Conservation (phyloP, 352 stramenopile genomes). For the Pythium diclinum region DNA sequence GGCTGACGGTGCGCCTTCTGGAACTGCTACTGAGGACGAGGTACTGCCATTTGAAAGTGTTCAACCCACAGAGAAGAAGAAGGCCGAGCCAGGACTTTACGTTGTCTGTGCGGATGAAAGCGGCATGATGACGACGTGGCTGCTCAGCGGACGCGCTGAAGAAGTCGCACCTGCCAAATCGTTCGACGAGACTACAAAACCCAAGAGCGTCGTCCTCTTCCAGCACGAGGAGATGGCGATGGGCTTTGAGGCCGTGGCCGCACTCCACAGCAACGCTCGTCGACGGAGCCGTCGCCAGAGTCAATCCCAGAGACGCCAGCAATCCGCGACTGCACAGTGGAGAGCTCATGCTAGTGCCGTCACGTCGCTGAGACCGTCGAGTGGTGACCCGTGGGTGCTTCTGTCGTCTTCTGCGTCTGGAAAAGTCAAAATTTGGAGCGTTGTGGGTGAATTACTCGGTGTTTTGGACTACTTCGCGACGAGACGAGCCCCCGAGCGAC, state of each 20-base stretch:
- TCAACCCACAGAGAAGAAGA: not conserved
- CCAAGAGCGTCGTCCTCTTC: conserved; percentile 27
- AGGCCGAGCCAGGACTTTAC: conserved; percentile 4
- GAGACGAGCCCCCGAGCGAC: conserved; percentile 39
- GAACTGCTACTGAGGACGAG: not conserved
- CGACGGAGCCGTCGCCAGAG: not conserved
- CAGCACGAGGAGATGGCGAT: conserved; percentile 60
- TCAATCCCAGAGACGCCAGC: not conserved
- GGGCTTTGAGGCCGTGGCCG: conserved; percentile 46
- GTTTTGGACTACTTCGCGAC: conserved; percentile 70
- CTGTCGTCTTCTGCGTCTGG: conserved; percentile 49
- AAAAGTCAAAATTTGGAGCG: conserved; percentile 60
- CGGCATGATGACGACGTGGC: conserved; percentile 19
- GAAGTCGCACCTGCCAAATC: not conserved
- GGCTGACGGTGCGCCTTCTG: conserved; percentile 11
- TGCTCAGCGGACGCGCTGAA: not conserved
- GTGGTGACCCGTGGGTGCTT: conserved; percentile 37
- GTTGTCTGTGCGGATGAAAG: conserved; percentile 19
- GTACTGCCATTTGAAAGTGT: not conserved
- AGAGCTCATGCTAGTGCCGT: conserved; percentile 37
- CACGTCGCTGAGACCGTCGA: conserved; percentile 36
- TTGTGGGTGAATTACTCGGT: conserved; percentile 38
- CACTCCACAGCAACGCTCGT: conserved; percentile 42
- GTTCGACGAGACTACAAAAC: not conserved
- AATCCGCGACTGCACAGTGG: conserved; percentile 27